A percentile compares a stretch with the other conserved stretches of the same genome.
These are phyloP conservation scores for Phaeosphaeriaceae sp. DNA, from an alignment of 2,329 filamentous ascomycete genomes.

Conservation along the genomic window DNA sequence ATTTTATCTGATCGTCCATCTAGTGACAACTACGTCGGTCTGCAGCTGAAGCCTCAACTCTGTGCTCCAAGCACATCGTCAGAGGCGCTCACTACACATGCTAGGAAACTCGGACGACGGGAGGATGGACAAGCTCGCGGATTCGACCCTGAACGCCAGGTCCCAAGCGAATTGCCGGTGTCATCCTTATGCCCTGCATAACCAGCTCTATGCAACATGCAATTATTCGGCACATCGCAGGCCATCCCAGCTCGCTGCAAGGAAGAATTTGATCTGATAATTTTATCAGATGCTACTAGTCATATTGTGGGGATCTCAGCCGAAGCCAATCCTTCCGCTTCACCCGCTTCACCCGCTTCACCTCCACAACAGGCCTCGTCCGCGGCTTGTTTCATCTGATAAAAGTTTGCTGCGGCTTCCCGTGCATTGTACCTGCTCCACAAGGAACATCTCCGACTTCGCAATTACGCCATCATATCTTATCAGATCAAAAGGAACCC, in stretches of 20 bases:
- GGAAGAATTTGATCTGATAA: conserved; percentile 1
- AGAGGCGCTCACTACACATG: not conserved
- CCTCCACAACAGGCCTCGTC: conserved; percentile 11
- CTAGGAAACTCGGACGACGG: not conserved
- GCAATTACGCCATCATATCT: conserved; percentile 22
- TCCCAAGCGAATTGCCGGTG: not conserved
- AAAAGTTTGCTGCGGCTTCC: conserved; percentile 20
- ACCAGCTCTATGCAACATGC: too few species aligned
- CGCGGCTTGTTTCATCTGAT: conserved; percentile 26
- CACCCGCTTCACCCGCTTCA: conserved; percentile 1
- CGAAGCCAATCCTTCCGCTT: conserved; percentile 16
- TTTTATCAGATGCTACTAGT: conserved; percentile 16
- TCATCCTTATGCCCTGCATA: not conserved
- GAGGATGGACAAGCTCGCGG: not conserved
- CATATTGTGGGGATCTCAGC: not conserved
- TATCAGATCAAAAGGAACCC: conserved; percentile 31
- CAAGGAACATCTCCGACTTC: conserved; percentile 15
- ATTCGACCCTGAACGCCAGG: not conserved
- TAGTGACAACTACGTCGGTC: not conserved
- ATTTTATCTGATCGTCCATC: not conserved
- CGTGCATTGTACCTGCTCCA: not conserved
- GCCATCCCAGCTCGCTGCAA: not conserved
- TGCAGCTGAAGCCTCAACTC: not conserved
- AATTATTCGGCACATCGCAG: not conserved
- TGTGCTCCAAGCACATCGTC: not conserved